phyloP scores from a whole-genome alignment of 371 early-diverging fungal genomes.

The Zychaea mexicana region DNA sequence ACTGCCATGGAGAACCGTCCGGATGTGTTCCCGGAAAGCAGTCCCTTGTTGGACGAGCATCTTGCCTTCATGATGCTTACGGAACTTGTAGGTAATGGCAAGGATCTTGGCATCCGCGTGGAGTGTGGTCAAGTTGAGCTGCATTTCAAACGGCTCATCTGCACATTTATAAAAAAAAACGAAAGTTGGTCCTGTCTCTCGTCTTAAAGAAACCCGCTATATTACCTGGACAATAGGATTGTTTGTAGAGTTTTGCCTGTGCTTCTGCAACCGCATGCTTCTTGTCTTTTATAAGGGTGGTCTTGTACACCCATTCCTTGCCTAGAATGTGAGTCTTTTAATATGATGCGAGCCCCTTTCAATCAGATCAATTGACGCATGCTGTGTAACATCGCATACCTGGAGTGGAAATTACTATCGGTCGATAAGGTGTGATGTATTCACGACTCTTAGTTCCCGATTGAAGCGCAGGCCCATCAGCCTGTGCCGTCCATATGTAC shows the following conservation, averaged over 20 bases:
- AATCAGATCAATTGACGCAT: conserved; percentile 1
- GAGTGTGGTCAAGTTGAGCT: conserved; percentile 25
- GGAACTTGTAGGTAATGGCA: conserved; percentile 33
- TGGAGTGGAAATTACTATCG: conserved; percentile 42
- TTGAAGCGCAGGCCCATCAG: conserved; percentile 52
- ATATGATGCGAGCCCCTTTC: neutral
- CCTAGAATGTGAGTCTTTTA: conserved; percentile 12
- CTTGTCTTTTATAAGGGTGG: conserved; percentile 36
- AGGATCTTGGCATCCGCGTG: conserved; percentile 36
- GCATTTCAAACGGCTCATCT: conserved; percentile 51
- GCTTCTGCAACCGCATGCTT: conserved; percentile 35
- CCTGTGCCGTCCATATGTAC: conserved; percentile 59
- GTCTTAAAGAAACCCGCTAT: no score
- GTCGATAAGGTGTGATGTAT: conserved; percentile 52
- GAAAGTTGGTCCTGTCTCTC: no score
- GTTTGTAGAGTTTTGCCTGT: conserved; percentile 35
- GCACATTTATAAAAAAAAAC: neutral
- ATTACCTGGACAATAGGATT: conserved; percentile 51
- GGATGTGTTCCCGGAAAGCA: conserved; percentile 38
- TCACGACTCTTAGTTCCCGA: conserved; percentile 53
- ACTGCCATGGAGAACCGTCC: conserved; percentile 28
- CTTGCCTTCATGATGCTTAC: conserved; percentile 52
- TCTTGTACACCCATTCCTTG: conserved; percentile 39
- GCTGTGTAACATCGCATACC: conserved; percentile 22
- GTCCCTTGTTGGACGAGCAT: conserved; percentile 48